A percentile compares a stretch with the other conserved stretches of the same genome.
These are phyloP conservation scores for Aspergillus taichungensis DNA, from an alignment of 495 filamentous ascomycete genomes.

Conservation along the genomic window DNA sequence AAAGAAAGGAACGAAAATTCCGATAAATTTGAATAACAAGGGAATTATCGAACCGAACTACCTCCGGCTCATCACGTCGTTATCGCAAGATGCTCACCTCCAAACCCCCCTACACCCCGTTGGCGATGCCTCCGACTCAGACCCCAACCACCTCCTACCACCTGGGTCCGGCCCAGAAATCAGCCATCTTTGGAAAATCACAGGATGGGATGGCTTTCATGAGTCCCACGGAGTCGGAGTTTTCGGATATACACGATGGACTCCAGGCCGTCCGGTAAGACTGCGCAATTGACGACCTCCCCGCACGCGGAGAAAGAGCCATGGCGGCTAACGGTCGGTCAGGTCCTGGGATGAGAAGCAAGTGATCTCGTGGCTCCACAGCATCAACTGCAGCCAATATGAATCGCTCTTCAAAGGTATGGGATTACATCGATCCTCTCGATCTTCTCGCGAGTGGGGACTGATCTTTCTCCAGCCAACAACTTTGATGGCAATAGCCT, in stretches of 20 bases:
- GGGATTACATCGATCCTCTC: neutral
- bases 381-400: slow-evolving; percentile 88
- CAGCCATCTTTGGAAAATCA: slow-evolving; percentile 43
- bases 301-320: neutral
- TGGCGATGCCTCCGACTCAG: slow-evolving; percentile 50
- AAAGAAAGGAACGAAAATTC: no score
- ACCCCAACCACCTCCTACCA: slow-evolving; percentile 45
- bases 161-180: slow-evolving; percentile 37
- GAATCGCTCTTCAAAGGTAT: slow-evolving; percentile 77
- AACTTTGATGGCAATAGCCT: slow-evolving; percentile 96
- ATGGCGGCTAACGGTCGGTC: slow-evolving; percentile 13
- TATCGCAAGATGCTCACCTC: slow-evolving; percentile 66
- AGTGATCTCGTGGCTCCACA: slow-evolving; percentile 82
- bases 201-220: slow-evolving; percentile 59
- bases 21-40: neutral
- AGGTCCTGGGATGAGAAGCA: slow-evolving; percentile 85
- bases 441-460: neutral
- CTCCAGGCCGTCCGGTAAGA: slow-evolving; percentile 52
- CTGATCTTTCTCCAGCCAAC: slow-evolving; percentile 48
- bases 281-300: neutral
- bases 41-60: neutral
- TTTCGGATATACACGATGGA: slow-evolving; percentile 66
- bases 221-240: slow-evolving; percentile 91
- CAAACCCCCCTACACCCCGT: slow-evolving; percentile 63
- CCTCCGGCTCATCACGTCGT: neutral